Percentiles rank a stretch among this genome's conserved stretches.
Evolutionary conservation across 2,329 filamentous ascomycete genomes (phyloP).

Genomic region (Bimuria novae-zelandiae): DNA sequence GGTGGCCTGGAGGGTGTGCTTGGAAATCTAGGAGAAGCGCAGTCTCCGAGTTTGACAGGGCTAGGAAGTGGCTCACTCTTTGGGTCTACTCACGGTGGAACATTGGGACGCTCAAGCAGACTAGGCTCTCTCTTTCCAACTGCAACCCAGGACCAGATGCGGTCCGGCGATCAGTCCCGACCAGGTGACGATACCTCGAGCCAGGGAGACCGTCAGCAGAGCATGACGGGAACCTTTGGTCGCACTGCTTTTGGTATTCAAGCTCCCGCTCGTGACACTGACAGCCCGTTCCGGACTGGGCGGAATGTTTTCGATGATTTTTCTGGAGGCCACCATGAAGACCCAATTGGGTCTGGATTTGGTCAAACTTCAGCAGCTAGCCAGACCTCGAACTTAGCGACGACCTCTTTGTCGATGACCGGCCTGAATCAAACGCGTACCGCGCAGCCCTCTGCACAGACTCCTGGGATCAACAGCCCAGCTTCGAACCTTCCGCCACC

Average conservation of each 20-base stretch:
- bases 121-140: conserved; percentile 85
- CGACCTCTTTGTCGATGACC: conserved; percentile 40
- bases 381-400: conserved; percentile 29
- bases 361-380: conserved; percentile 26
- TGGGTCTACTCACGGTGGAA: conserved; percentile 65
- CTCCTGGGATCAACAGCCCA: conserved; percentile 51
- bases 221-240: conserved; percentile 69
- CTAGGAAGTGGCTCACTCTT: conserved; percentile 69
- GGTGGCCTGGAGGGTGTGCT: conserved; percentile 64
- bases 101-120: conserved; percentile 77
- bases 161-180: conserved; percentile 53
- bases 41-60: conserved; percentile 72
- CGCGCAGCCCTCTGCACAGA: conserved; percentile 38
- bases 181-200: conserved; percentile 63
- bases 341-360: conserved; percentile 31
- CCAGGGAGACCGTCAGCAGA: conserved; percentile 43
- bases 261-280: conserved; percentile 43
- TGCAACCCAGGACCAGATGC: conserved; percentile 91
- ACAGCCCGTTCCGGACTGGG: conserved; percentile 46
- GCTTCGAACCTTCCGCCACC: conserved; percentile 70
- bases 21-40: conserved; percentile 75
- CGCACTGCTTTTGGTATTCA: conserved; percentile 59
- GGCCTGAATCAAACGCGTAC: conserved; percentile 40
- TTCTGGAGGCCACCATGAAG: conserved; percentile 34
- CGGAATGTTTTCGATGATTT: conserved; percentile 48